A percentile compares a stretch with the other conserved stretches of the same genome.
Conservation (phyloP, 768 basidiomycete genomes). For the Floccularia luteovirens region DNA sequence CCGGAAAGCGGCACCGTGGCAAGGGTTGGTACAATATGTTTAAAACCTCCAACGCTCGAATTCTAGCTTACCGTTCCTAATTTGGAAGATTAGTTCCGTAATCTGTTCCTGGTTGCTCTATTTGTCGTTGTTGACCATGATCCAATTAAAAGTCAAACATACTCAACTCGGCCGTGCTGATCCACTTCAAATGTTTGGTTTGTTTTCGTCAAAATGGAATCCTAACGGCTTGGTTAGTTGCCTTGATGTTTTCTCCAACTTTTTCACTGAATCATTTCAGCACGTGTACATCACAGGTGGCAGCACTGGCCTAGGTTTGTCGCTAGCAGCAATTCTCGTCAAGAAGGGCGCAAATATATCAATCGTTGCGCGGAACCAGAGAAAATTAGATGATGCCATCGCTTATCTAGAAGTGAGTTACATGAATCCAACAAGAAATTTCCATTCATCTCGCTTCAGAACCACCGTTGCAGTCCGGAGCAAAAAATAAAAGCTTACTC, state of each 20-base stretch:
- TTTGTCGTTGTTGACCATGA: too few relatives aligned
- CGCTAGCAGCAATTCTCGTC: conserved; percentile 60
- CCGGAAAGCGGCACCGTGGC: too few relatives aligned
- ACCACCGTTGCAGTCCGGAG: conserved; percentile 38
- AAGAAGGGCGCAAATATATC: conserved; percentile 74
- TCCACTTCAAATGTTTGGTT: conserved; percentile 22
- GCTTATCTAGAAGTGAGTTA: conserved; percentile 60
- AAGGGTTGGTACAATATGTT: too few relatives aligned
- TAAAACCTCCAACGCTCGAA: too few relatives aligned
- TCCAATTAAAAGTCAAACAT: too few relatives aligned
- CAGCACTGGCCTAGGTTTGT: conserved; percentile 72
- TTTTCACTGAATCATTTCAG: conserved; percentile 25
- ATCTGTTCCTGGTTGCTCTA: too few relatives aligned
- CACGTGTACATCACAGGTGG: conserved; percentile 86
- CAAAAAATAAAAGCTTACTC: conserved; percentile 67
- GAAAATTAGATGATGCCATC: conserved; percentile 53
- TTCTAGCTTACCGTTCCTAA: too few relatives aligned
- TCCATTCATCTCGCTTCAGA: conserved; percentile 23
- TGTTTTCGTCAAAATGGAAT: conserved; percentile 36
- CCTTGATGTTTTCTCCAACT: conserved; percentile 1
- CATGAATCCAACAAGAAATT: conserved; percentile 29
- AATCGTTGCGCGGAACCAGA: conserved; percentile 73
- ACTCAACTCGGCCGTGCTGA: too few relatives aligned
- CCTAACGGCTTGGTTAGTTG: conserved; percentile 34
- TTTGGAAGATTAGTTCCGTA: too few relatives aligned